Evolutionary conservation across 1,284 basidiomycete species (phyloP), one percentile per base, ranked within the genome.

Genomic region (Cutaneotrichosporon sp.): DNA sequence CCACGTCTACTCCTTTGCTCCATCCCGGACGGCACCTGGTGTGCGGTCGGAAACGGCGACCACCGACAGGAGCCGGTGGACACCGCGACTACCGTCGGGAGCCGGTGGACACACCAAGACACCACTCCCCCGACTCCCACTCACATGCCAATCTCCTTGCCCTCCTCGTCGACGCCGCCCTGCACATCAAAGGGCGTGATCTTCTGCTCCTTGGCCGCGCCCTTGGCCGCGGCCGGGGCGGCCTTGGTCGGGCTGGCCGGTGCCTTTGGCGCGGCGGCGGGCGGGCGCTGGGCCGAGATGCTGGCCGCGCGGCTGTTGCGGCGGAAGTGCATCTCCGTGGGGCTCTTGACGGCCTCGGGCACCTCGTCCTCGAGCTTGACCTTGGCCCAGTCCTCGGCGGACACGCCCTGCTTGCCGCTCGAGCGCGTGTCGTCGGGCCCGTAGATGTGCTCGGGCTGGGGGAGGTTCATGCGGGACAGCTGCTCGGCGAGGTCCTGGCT

Each of bases 151-250:
- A 88, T 85, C 73, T 92, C 90, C 74, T 91, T 89, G 58, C 97
- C 97, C 72, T 98, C 92, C 18, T 81, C 83, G 16, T 92, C 88
- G 13, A 95, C 89, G 51, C 89, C 91, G 50, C 95, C 97, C 72
- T 97, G 90, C 7, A 99, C 97, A 69, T 98, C 94, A 91, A 97
- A 99, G 22, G 97, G 97, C 0, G 95, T 99, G 54, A 99, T 89
- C 62, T 92, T 86, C 79, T 99, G 95, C 50, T 88, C 91, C 25
- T 72, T 69, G 6, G 72, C 47, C 14, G 45, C n/a, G 33, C 57
- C 25, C 2, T 57, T n/a, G 10, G 60, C 11, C 5, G 4, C 5
- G 7, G 57, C 25, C 5, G 4, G 29, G 7, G 57, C 25, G 3
- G 54, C 49, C 9, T 55, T 46, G 10, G 58, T 56, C 29, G 58